phyloP scores from a whole-genome alignment of 2,329 filamentous ascomycete genomes.

The Macrophomina phaseolina region DNA sequence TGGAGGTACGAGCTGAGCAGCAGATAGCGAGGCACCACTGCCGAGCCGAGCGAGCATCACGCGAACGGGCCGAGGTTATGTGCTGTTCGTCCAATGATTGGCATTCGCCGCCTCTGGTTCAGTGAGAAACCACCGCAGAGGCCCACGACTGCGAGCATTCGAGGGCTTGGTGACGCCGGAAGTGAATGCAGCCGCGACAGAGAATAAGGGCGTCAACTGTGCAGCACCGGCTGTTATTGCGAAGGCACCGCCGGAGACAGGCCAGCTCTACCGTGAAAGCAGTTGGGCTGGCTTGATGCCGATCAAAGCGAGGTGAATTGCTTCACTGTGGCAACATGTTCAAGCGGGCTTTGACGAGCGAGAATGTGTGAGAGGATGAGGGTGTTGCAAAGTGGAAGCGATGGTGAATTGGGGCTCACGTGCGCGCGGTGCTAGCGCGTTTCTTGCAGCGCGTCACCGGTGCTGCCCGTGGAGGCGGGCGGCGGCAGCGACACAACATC shows the following conservation, averaged over 20 bases:
- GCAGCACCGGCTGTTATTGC: too few relatives aligned
- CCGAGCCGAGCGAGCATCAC: not conserved
- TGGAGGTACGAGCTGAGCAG: conserved; percentile 29
- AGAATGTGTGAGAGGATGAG: not conserved
- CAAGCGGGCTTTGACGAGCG: too few relatives aligned
- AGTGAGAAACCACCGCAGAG: not conserved
- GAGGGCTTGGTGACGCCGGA: too few relatives aligned
- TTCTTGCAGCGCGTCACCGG: conserved; percentile 3
- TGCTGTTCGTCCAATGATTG: not conserved
- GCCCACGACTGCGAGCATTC: too few relatives aligned
- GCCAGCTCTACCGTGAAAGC: too few relatives aligned
- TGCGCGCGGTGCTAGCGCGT: conserved; percentile 11
- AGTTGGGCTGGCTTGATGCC: too few relatives aligned
- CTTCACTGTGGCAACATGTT: too few relatives aligned
- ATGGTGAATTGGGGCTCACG: not conserved
- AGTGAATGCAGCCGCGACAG: too few relatives aligned
- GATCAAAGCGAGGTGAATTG: too few relatives aligned
- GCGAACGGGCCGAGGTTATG: conserved; percentile 31
- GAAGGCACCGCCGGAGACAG: too few relatives aligned
- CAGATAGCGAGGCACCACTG: not conserved
- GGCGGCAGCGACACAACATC: conserved; percentile 8
- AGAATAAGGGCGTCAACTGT: too few relatives aligned
- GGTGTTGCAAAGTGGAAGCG: not conserved
- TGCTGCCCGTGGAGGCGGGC: not conserved
- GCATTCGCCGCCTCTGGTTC: not conserved